Conservation (phyloP, 768 basidiomycete genomes). For the Glaciozyma antarctica region DNA sequence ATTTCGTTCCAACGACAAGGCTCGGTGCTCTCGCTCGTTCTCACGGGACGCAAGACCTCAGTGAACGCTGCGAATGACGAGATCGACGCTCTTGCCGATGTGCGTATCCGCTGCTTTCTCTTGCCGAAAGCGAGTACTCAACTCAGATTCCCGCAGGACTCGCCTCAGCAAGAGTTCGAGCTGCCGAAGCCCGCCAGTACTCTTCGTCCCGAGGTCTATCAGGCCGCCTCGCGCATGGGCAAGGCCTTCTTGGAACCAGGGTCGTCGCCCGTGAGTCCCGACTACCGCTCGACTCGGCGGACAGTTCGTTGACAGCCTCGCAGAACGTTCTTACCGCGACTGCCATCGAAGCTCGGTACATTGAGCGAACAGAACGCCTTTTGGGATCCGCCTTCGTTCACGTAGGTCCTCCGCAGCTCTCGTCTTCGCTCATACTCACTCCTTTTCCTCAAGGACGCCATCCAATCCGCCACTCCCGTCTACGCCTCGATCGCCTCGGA, state of each 20-base stretch:
- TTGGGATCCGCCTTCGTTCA: background rate
- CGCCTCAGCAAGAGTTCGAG: background rate
- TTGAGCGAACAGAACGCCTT: background rate
- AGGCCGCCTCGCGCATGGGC: slow-evolving; percentile 8
- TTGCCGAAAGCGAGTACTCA: no score
- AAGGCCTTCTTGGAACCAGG: slow-evolving; percentile 20
- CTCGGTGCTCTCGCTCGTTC: no score
- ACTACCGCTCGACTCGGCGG: no score
- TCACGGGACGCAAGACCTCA: no score
- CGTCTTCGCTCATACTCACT: background rate
- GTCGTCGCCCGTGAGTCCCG: background rate
- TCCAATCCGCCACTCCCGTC: slow-evolving; percentile 1
- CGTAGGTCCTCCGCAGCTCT: background rate
- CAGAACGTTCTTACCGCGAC: slow-evolving; percentile 11
- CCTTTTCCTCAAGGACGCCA: background rate
- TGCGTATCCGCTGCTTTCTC: no score
- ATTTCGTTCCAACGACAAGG: no score
- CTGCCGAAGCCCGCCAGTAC: background rate
- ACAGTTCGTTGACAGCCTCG: background rate
- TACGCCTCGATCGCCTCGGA: slow-evolving; percentile 12
- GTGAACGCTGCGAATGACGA: no score
- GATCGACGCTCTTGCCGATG: no score
- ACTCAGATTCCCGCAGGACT: background rate
- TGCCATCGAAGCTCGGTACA: background rate
- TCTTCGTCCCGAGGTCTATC: slow-evolving; percentile 19